A percentile compares a stretch with the other conserved stretches of the same genome.
These are phyloP conservation scores for Magnusiomyces tetraspermus DNA, from an alignment of 1,139 yeast genomes.

Conservation along the genomic window DNA sequence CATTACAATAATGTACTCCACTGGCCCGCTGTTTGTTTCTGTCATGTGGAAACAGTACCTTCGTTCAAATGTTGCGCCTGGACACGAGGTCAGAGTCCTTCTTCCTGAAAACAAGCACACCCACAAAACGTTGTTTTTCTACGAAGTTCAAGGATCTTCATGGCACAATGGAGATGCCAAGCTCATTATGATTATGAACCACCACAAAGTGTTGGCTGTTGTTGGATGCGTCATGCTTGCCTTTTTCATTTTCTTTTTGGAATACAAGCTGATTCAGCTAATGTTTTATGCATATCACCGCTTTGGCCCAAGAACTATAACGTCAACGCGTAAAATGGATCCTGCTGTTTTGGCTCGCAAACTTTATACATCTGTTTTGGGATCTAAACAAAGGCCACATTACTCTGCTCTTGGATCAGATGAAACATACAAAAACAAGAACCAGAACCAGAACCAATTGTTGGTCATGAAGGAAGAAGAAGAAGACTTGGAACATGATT, in stretches of 20 bases:
- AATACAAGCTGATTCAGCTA: slow-evolving; percentile 46
- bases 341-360: background rate
- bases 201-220: slow-evolving; percentile 62
- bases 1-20: slow-evolving; percentile 84
- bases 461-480: no score
- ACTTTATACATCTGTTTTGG: background rate
- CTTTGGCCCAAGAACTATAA: background rate
- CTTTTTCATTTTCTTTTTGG: slow-evolving; percentile 46
- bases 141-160: slow-evolving; percentile 68
- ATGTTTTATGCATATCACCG: background rate
- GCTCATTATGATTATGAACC: slow-evolving; percentile 58
- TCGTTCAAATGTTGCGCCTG: slow-evolving; percentile 43
- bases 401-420: background rate
- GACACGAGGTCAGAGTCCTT: slow-evolving; percentile 38
- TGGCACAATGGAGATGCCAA: slow-evolving; percentile 87
- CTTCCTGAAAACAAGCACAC: slow-evolving; percentile 51
- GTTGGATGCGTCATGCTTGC: slow-evolving; percentile 58
- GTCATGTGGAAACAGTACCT: slow-evolving; percentile 83
- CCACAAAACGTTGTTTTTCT: slow-evolving; percentile 41
- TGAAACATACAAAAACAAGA: background rate
- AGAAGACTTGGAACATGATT: background rate
- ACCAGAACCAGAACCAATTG: no score
- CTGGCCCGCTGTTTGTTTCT: slow-evolving; percentile 83
- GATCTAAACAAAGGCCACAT: background rate
- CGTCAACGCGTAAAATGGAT: background rate